Evolutionary conservation across 257 asterid species (phyloP).

Genomic region (Capsicum pubescens): DNA sequence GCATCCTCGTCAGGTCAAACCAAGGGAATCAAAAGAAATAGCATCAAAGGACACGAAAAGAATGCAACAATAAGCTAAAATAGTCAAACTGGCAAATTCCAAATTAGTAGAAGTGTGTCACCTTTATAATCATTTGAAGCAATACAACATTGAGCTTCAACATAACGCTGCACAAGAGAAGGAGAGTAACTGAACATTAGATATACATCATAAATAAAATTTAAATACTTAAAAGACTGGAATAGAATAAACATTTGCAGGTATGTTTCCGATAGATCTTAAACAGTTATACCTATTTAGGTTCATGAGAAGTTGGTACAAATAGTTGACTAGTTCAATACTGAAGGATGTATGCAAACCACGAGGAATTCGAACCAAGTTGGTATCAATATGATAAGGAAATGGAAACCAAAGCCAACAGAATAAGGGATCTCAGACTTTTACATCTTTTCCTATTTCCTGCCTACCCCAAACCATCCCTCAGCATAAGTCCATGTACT

Average conservation of each 20-base stretch:
- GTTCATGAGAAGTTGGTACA: conserved; percentile 13
- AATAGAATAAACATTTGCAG: conserved; percentile 6
- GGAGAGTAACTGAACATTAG: not conserved
- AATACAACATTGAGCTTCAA: conserved; percentile 94
- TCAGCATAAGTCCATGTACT: not conserved
- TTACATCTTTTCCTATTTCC: not conserved
- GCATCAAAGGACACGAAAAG: not conserved
- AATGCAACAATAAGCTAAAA: conserved; percentile 2
- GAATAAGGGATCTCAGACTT: conserved; percentile 9
- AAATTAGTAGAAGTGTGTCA: conserved; percentile 42
- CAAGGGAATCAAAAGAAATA: not conserved
- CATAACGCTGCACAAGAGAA: conserved; percentile 73
- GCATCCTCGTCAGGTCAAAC: not conserved
- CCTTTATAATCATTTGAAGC: conserved; percentile 97
- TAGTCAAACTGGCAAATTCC: conserved; percentile 2
- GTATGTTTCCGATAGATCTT: not conserved
- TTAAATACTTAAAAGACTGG: conserved; percentile 16
- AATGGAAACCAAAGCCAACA: conserved; percentile 18
- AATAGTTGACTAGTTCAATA: conserved; percentile 5
- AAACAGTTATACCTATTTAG: not conserved
- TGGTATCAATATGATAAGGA: not conserved
- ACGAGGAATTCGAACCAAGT: conserved; percentile 12
- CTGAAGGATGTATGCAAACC: not conserved
- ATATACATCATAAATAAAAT: not conserved
- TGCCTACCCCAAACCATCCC: not conserved